These are phyloP conservation scores for Chernovozyma aurita DNA, from an alignment of 1,139 yeast species.

Conservation along the genomic window DNA sequence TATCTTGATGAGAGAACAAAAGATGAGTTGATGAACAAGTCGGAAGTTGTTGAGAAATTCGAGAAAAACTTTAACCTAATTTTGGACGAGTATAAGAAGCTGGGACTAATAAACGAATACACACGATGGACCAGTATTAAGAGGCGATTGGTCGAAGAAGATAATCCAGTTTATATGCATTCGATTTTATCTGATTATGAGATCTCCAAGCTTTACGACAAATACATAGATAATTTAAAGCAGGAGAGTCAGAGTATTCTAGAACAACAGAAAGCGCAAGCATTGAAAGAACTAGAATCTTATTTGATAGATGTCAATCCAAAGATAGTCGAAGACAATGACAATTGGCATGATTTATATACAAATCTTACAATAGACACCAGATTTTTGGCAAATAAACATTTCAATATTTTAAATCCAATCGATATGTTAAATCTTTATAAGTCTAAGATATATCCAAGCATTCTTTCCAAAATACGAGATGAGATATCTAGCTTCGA, in stretches of 20 bases:
- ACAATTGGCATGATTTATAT: conserved; percentile 45
- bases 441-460: conserved; percentile 42
- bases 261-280: conserved; percentile 37
- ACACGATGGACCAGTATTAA: conserved; percentile 67
- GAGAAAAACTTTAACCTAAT: conserved; percentile 49
- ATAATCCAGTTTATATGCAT: conserved; percentile 60
- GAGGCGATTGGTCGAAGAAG: conserved; percentile 46
- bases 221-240: conserved; percentile 42
- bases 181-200: conserved; percentile 57
- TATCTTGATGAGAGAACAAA: conserved; percentile 53
- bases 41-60: conserved; percentile 51
- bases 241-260: conserved; percentile 18
- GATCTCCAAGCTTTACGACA: conserved; percentile 48
- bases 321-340: conserved; percentile 23
- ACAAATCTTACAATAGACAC: conserved; percentile 38
- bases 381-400: conserved; percentile 56
- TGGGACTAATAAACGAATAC: conserved; percentile 43
- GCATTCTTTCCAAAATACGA: conserved; percentile 31
- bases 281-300: conserved; percentile 47
- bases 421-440: conserved; percentile 59
- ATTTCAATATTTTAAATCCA: conserved; percentile 47
- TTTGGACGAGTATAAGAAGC: conserved; percentile 29
- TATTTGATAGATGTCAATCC: conserved; percentile 40
- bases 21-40: conserved; percentile 50
- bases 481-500: conserved; percentile 30